phyloP scores from a whole-genome alignment of 768 basidiomycete species.

The Tricholoma matsutake region DNA sequence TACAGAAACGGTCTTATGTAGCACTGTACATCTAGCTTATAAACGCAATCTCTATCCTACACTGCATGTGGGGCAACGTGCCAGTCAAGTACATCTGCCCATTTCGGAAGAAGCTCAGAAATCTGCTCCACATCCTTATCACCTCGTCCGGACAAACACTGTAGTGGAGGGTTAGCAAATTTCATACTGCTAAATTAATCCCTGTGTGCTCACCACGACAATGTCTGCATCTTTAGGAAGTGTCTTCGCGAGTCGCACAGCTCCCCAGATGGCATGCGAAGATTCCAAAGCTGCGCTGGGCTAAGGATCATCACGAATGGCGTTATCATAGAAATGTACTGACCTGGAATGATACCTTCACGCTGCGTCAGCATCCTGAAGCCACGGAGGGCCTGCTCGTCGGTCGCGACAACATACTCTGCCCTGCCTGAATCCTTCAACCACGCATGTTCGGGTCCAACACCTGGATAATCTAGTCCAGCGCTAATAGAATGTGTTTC shows the following conservation, averaged over 20 bases:
- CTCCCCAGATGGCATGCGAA: slow-evolving; percentile 94
- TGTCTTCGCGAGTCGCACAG: slow-evolving; percentile 78
- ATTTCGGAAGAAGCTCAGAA: slow-evolving; percentile 90
- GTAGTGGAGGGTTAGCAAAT: slow-evolving; percentile 1
- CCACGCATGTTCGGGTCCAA: slow-evolving; percentile 98
- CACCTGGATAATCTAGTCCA: slow-evolving; percentile 94
- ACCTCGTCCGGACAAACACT: slow-evolving; percentile 94
- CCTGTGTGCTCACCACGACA: slow-evolving; percentile 69
- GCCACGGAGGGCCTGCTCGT: slow-evolving; percentile 89
- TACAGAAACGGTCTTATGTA: too few relatives aligned
- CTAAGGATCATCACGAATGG: slow-evolving; percentile 4
- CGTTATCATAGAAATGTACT: slow-evolving; percentile 14
- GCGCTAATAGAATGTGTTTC: slow-evolving; percentile 98
- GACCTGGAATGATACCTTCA: slow-evolving; percentile 97
- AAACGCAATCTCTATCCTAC: not conserved
- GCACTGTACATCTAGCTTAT: not conserved
- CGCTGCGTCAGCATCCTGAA: slow-evolving; percentile 89
- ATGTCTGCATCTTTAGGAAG: slow-evolving; percentile 82
- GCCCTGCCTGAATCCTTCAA: slow-evolving; percentile 93
- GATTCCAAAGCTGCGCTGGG: slow-evolving; percentile 76
- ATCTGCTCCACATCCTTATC: slow-evolving; percentile 99
- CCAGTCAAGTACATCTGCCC: slow-evolving; percentile 95
- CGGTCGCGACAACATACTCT: slow-evolving; percentile 90
- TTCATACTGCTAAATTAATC: not conserved
- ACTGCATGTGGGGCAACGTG: slow-evolving; percentile 54